phyloP scores from a whole-genome alignment of 2,329 filamentous ascomycete genomes.

The Colletotrichum plurivorum region DNA sequence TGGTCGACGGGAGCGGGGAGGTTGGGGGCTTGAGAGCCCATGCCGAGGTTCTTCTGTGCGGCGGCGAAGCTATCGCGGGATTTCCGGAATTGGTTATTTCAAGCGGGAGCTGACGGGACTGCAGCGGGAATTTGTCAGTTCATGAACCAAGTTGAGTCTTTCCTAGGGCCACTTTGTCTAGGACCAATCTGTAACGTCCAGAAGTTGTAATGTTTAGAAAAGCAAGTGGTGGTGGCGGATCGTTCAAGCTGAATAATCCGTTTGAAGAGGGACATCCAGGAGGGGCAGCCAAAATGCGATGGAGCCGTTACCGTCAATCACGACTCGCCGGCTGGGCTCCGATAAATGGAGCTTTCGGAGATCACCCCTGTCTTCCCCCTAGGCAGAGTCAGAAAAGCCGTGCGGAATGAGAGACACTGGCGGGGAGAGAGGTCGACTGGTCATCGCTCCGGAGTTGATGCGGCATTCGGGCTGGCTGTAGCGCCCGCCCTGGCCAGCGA shows the following conservation, averaged over 20 bases:
- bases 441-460: slow-evolving; percentile 27
- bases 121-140: not conserved
- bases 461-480: slow-evolving; percentile 16
- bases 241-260: slow-evolving; percentile 38
- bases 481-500: not conserved
- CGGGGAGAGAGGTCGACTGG: slow-evolving; percentile 14
- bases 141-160: not conserved
- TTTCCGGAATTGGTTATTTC: not conserved
- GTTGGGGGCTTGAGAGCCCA: slow-evolving; percentile 52
- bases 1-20: slow-evolving; percentile 58
- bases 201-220: slow-evolving; percentile 13
- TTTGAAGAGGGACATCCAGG: slow-evolving; percentile 18
- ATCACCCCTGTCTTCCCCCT: slow-evolving; percentile 2
- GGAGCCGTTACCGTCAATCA: slow-evolving; percentile 35
- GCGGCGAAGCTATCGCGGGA: slow-evolving; percentile 36
- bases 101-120: not conserved
- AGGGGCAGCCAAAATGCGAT: slow-evolving; percentile 25
- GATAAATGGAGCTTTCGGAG: slow-evolving; percentile 38
- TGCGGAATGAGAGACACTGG: slow-evolving; percentile 18
- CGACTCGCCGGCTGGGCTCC: slow-evolving; percentile 34
- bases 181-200: not conserved
- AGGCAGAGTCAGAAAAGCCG: slow-evolving; percentile 10
- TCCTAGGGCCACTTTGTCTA: not conserved
- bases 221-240: slow-evolving; percentile 19
- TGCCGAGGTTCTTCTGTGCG: slow-evolving; percentile 25